Percentiles rank a stretch among this genome's conserved stretches.
Conservation (phyloP, 2,329 filamentous ascomycete species). For the Grosmannia penicillata region DNA sequence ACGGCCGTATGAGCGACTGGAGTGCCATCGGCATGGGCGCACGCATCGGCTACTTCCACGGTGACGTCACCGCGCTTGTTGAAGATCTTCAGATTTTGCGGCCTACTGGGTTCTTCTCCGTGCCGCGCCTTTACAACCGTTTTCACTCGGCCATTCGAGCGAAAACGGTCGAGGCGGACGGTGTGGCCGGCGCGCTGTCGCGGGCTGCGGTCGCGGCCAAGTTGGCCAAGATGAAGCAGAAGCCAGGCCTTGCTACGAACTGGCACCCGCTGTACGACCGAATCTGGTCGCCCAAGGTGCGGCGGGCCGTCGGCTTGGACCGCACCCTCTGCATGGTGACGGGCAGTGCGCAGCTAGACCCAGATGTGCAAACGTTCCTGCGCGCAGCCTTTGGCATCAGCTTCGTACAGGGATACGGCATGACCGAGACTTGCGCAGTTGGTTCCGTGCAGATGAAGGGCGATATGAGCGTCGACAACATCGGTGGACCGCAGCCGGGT, state of each 20-base stretch:
- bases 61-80: constrained; percentile 70
- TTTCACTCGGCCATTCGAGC: constrained; percentile 74
- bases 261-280: constrained; percentile 66
- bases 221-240: constrained; percentile 59
- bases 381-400: constrained; percentile 66
- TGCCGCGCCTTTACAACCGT: constrained; percentile 82
- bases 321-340: constrained; percentile 60
- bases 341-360: constrained; percentile 83
- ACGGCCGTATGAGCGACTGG: constrained; percentile 73
- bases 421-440: constrained; percentile 85
- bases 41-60: constrained; percentile 83
- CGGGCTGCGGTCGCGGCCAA: constrained; percentile 69
- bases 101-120: constrained; percentile 73
- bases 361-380: constrained; percentile 75
- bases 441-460: constrained; percentile 51
- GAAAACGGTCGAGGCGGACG: constrained; percentile 63
- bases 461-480: constrained; percentile 68
- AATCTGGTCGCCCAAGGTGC: constrained; percentile 83
- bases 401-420: constrained; percentile 78
- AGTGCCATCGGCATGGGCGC: constrained; percentile 55
- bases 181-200: constrained; percentile 68
- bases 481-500: constrained; percentile 54
- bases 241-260: constrained; percentile 61
- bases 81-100: constrained; percentile 83
- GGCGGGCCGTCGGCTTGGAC: constrained; percentile 68